Evolutionary conservation across 2,329 filamentous ascomycete species (phyloP).

Genomic region (Leptographium radiaticola): DNA sequence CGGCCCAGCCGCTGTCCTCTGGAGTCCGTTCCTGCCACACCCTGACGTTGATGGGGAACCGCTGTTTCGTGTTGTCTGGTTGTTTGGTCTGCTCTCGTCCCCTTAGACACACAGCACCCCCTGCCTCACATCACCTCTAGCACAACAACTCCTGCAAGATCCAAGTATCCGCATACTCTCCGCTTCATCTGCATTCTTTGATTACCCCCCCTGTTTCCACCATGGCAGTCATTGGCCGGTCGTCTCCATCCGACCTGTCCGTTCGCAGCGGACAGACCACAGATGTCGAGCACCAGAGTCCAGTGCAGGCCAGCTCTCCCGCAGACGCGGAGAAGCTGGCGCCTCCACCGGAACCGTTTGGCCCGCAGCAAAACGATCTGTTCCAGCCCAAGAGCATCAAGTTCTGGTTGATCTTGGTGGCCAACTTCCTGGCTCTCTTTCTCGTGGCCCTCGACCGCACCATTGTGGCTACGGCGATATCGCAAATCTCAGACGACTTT

Average conservation of each 20-base stretch:
- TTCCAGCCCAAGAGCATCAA: constrained; percentile 38
- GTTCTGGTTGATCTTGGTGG: constrained; percentile 42
- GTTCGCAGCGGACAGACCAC: background rate
- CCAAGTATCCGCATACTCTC: too few relatives aligned
- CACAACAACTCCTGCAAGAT: too few relatives aligned
- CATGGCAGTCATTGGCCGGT: background rate
- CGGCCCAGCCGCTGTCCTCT: too few relatives aligned
- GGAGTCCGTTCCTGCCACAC: too few relatives aligned
- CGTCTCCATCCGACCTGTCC: background rate
- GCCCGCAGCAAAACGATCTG: constrained; percentile 19
- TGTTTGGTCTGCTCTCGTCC: too few relatives aligned
- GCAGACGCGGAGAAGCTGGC: constrained; percentile 16
- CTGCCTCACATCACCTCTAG: too few relatives aligned
- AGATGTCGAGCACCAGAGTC: constrained; percentile 2
- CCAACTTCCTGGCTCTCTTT: constrained; percentile 41
- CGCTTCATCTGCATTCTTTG: too few relatives aligned
- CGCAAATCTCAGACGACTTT: constrained; percentile 43
- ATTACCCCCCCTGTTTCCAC: background rate
- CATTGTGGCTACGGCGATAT: constrained; percentile 42
- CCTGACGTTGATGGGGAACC: too few relatives aligned
- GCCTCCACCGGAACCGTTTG: constrained; percentile 7
- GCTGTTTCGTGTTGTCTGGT: too few relatives aligned
- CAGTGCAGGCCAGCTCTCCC: constrained; percentile 1
- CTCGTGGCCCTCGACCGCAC: constrained; percentile 44
- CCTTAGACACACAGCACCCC: too few relatives aligned